A percentile compares a stretch with the other conserved stretches of the same genome.
phyloP scores from a whole-genome alignment of 768 basidiomycete genomes.

The Podaxis sp. region DNA sequence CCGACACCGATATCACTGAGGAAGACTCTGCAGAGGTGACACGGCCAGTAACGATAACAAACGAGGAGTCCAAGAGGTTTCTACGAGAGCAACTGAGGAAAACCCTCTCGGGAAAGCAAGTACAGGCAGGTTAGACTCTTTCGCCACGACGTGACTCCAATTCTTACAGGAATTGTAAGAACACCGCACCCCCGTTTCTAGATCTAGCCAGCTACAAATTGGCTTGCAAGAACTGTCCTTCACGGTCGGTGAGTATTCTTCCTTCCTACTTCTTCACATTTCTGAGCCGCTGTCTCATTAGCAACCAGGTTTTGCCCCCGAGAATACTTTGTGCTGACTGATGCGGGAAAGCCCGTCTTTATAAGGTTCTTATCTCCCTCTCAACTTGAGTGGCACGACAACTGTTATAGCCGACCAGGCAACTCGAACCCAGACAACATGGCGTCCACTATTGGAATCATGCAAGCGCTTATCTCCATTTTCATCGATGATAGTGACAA shows the following conservation, averaged over 20 bases:
- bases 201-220: slow-evolving; percentile 29
- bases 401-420: slow-evolving; percentile 43
- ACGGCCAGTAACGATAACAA: slow-evolving; percentile 30
- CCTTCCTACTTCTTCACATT: neutral
- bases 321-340: slow-evolving; percentile 90
- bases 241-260: slow-evolving; percentile 33
- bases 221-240: slow-evolving; percentile 41
- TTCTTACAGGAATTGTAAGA: slow-evolving; percentile 24
- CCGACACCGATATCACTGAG: slow-evolving; percentile 60
- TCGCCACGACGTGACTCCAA: neutral
- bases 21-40: slow-evolving; percentile 53
- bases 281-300: slow-evolving; percentile 2
- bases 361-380: slow-evolving; percentile 52
- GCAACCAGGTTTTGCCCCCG: slow-evolving; percentile 46
- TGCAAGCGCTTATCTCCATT: slow-evolving; percentile 94
- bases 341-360: slow-evolving; percentile 98
- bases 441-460: slow-evolving; percentile 84
- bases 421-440: slow-evolving; percentile 62
- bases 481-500: slow-evolving; percentile 93
- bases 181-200: slow-evolving; percentile 27
- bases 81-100: slow-evolving; percentile 72
- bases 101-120: slow-evolving; percentile 56
- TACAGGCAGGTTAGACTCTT: slow-evolving; percentile 43
- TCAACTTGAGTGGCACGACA: slow-evolving; percentile 12
- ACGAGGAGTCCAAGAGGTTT: slow-evolving; percentile 61